These are phyloP conservation scores for Exophiala oligosperma DNA, from an alignment of 2,329 filamentous ascomycete genomes.

Conservation along the genomic window DNA sequence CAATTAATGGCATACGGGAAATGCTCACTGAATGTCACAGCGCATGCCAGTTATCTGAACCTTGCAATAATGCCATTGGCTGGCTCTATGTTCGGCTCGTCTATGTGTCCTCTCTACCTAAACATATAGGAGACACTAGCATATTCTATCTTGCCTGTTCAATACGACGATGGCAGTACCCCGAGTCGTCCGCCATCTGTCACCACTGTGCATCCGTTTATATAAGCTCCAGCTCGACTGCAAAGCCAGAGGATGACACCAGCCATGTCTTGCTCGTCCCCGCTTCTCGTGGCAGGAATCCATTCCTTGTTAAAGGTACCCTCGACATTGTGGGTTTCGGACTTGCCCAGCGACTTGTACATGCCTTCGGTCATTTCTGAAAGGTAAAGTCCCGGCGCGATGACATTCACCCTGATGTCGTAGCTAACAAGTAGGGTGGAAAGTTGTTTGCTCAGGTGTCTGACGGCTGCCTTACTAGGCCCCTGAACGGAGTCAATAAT, in stretches of 20 bases:
- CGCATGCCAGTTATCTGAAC: no score
- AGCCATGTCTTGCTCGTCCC: constrained; percentile 63
- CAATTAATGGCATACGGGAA: no score
- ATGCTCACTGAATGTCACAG: no score
- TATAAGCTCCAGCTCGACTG: constrained; percentile 63
- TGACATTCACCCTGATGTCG: constrained; percentile 50
- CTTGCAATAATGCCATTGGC: no score
- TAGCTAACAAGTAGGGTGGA: constrained; percentile 42
- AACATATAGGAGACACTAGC: no score
- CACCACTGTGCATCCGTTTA: constrained; percentile 64
- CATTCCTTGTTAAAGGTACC: constrained; percentile 43
- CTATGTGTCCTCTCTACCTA: no score
- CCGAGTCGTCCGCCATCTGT: constrained; percentile 64
- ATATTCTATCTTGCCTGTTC: background rate
- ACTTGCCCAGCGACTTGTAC: constrained; percentile 41
- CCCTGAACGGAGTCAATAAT: background rate
- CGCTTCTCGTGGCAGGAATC: constrained; percentile 57
- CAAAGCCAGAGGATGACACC: constrained; percentile 66
- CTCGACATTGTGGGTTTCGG: constrained; percentile 37
- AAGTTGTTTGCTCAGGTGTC: constrained; percentile 52
- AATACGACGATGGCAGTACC: constrained; percentile 58
- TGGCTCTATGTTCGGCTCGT: background rate
- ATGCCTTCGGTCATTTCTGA: constrained; percentile 60
- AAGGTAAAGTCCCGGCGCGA: constrained; percentile 57
- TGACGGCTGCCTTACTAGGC: constrained; percentile 45